phyloP scores from a whole-genome alignment of 2,329 filamentous ascomycete genomes.

The Westerdykella ornata region DNA sequence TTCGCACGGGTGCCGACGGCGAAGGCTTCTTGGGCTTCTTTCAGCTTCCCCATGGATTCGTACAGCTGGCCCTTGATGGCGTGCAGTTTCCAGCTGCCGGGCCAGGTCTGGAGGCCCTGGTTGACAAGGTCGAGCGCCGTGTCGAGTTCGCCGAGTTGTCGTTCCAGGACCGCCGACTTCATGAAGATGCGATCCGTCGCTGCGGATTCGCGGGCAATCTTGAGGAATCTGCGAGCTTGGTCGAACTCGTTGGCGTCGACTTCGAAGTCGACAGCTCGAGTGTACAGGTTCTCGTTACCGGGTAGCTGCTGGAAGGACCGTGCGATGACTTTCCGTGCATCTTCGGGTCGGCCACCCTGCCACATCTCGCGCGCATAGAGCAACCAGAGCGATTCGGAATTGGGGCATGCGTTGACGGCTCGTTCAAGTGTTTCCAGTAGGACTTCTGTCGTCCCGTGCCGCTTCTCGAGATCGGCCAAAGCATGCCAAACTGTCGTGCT shows the following conservation, averaged over 20 bases:
- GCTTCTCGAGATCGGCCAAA: conserved; percentile 83
- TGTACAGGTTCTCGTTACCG: conserved; percentile 96
- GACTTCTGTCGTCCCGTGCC: conserved; percentile 75
- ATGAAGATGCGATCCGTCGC: conserved; percentile 96
- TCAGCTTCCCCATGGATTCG: conserved; percentile 69
- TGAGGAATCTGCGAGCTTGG: conserved; percentile 73
- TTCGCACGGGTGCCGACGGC: conserved; percentile 81
- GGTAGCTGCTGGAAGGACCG: conserved; percentile 91
- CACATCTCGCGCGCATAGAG: conserved; percentile 92
- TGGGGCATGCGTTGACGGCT: conserved; percentile 86
- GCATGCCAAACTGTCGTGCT: conserved; percentile 85
- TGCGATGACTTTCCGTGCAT: conserved; percentile 76
- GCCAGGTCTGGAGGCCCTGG: conserved; percentile 80
- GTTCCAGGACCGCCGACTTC: conserved; percentile 89
- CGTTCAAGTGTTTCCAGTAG: conserved; percentile 84
- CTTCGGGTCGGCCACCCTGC: conserved; percentile 80
- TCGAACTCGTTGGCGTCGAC: conserved; percentile 79
- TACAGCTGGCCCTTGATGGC: conserved; percentile 99
- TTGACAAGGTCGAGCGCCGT: conserved; percentile 80
- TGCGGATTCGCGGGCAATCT: conserved; percentile 76
- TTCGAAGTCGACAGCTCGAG: conserved; percentile 92
- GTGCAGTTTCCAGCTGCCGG: conserved; percentile 80
- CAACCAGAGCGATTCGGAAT: conserved; percentile 89
- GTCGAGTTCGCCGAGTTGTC: conserved; percentile 71
- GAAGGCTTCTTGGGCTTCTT: conserved; percentile 85